Conservation (phyloP, 2,329 filamentous ascomycete species). For the Cadophora sp. region DNA sequence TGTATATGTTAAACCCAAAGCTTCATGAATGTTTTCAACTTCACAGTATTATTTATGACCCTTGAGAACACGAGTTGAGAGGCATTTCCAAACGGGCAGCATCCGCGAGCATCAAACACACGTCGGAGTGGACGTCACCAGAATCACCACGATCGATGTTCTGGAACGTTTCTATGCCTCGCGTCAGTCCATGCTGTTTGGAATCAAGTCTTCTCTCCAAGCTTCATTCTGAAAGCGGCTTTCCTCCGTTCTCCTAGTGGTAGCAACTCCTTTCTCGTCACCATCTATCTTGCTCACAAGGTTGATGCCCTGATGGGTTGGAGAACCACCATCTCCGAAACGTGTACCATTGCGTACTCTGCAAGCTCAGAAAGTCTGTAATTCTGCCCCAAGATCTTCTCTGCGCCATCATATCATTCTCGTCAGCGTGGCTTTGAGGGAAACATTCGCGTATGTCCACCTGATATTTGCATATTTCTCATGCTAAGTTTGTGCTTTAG, state of each 20-base stretch:
- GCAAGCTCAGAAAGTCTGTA: no score
- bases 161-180: background rate
- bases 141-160: background rate
- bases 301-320: background rate
- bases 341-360: background rate
- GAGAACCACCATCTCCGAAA: background rate
- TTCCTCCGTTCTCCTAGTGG: background rate
- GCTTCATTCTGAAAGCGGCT: background rate
- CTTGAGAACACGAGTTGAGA: background rate
- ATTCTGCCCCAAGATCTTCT: no score
- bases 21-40: no score
- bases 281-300: no score
- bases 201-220: background rate
- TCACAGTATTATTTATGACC: no score
- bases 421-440: no score
- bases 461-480: no score
- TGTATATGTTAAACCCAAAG: no score
- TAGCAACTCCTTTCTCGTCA: background rate
- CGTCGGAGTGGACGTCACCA: conserved; percentile 4
- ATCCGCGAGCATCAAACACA: background rate
- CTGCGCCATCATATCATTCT: no score
- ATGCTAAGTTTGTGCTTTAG: no score
- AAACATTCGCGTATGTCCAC: no score
- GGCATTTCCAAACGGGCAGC: background rate
- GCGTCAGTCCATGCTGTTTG: conserved; percentile 3